A percentile compares a stretch with the other conserved stretches of the same genome.
Conservation (phyloP, 257 asterid genomes). For the Thymus mandschuricus region DNA sequence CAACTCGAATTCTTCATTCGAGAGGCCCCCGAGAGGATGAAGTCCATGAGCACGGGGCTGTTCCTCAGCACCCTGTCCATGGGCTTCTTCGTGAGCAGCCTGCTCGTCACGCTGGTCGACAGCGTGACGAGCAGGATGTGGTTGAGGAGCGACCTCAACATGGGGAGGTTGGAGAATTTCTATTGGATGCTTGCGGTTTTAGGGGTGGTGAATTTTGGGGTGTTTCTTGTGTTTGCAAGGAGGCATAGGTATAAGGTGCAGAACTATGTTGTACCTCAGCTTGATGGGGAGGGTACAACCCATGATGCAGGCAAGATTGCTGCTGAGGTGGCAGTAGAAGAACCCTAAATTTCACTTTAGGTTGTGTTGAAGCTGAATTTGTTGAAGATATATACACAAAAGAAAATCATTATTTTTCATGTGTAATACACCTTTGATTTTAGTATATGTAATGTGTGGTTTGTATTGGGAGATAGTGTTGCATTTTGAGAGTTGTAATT, state of each 20-base stretch:
- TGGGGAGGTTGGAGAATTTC: conserved; percentile 60
- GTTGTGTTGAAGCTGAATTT: not conserved
- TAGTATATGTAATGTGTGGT: not conserved
- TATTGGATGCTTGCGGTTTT: conserved; percentile 82
- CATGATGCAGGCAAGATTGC: conserved; percentile 32
- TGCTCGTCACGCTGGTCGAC: conserved; percentile 66
- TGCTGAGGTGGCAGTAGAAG: conserved; percentile 37
- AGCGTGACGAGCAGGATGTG: conserved; percentile 54
- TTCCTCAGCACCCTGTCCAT: conserved; percentile 76
- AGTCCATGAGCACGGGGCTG: conserved; percentile 90
- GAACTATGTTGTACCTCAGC: conserved; percentile 32
- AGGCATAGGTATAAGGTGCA: conserved; percentile 76
- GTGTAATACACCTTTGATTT: not conserved
- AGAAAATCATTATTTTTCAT: not conserved
- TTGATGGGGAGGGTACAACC: conserved; percentile 31
- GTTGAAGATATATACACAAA: not conserved
- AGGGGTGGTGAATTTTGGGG: conserved; percentile 60
- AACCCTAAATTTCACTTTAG: conserved; percentile 20
- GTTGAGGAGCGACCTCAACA: conserved; percentile 66
- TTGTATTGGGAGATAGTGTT: not conserved
- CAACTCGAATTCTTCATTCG: conserved; percentile 88
- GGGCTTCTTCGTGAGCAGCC: conserved; percentile 79
- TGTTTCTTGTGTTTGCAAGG: conserved; percentile 57
- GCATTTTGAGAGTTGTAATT: not conserved
- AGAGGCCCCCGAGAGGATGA: conserved; percentile 91